Percentiles rank a stretch among this genome's conserved stretches.
Conservation (phyloP, 2,329 filamentous ascomycete genomes). For the Chaetothyriales sp. region DNA sequence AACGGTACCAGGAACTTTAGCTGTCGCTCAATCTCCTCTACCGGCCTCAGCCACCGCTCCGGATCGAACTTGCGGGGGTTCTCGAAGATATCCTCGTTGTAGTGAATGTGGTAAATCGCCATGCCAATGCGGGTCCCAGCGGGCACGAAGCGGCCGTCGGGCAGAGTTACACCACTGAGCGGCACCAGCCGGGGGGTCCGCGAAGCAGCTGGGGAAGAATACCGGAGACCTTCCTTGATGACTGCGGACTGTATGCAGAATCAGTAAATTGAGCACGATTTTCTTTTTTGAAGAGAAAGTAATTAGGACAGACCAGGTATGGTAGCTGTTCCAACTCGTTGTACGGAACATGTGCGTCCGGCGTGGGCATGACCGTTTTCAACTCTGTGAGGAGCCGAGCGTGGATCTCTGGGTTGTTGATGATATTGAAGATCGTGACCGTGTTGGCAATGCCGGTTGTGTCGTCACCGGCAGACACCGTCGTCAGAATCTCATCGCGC, state of each 20-base stretch:
- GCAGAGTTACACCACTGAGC: no score
- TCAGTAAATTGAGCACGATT: no score
- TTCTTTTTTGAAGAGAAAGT: no score
- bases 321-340: constrained; percentile 20
- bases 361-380: constrained; percentile 2
- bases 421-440: constrained; percentile 5
- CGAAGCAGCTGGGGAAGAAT: constrained; percentile 20
- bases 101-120: constrained; percentile 25
- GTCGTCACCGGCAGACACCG: constrained; percentile 8
- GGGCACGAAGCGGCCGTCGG: constrained; percentile 2
- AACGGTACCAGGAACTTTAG: constrained; percentile 22
- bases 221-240: constrained; percentile 25
- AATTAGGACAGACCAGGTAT: no score
- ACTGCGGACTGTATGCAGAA: no score
- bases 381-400: constrained; percentile 5
- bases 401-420: constrained; percentile 2
- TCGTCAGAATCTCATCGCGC: constrained; percentile 7
- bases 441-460: constrained; percentile 8
- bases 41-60: constrained; percentile 25
- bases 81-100: constrained; percentile 25
- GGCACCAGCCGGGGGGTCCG: constrained; percentile 14
- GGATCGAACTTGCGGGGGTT: constrained; percentile 24
- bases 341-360: constrained; percentile 3
- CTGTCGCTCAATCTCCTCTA: constrained; percentile 9
- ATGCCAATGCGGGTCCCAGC: constrained; percentile 17